Evolutionary conservation across 495 filamentous ascomycete species (phyloP).

Genomic region (Talaromyces proteolyticus): DNA sequence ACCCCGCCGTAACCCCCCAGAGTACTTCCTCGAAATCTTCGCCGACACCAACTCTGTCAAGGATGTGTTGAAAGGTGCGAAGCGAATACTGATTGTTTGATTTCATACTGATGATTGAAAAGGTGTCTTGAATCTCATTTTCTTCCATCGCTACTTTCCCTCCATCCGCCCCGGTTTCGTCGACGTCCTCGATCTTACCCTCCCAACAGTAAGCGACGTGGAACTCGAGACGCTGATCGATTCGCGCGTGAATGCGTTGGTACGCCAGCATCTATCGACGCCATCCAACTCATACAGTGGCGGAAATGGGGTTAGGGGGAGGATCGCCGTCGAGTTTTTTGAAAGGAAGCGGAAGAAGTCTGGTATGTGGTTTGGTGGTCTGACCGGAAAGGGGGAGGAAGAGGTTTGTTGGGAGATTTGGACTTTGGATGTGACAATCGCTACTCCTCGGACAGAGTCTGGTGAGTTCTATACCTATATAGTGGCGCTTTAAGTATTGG

Average conservation of each 20-base stretch:
- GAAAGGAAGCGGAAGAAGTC: constrained; percentile 83
- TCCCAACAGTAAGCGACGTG: constrained; percentile 79
- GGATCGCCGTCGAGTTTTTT: constrained; percentile 87
- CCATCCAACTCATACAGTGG: constrained; percentile 42
- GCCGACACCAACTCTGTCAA: constrained; percentile 73
- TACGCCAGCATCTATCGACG: constrained; percentile 51
- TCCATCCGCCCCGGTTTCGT: constrained; percentile 75
- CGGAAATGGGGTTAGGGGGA: constrained; percentile 58
- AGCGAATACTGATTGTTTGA: neutral
- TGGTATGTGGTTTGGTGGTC: constrained; percentile 57
- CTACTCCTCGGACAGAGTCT: constrained; percentile 79
- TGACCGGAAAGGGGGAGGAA: constrained; percentile 65
- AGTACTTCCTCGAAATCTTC: constrained; percentile 81
- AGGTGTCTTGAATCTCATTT: constrained; percentile 96
- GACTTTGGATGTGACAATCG: constrained; percentile 86
- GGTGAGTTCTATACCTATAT: constrained; percentile 46
- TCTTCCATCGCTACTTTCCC: constrained; percentile 97
- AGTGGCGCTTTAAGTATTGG: neutral
- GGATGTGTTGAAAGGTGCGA: constrained; percentile 83
- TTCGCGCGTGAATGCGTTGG: constrained; percentile 69
- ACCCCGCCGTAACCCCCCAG: constrained; percentile 59
- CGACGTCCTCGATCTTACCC: constrained; percentile 87
- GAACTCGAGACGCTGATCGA: constrained; percentile 93
- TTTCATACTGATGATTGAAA: neutral
- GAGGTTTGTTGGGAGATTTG: constrained; percentile 97